Percentiles rank a stretch among this genome's conserved stretches.
phyloP scores from a whole-genome alignment of 2,329 filamentous ascomycete species.

The Blastomyces emzantsi region DNA sequence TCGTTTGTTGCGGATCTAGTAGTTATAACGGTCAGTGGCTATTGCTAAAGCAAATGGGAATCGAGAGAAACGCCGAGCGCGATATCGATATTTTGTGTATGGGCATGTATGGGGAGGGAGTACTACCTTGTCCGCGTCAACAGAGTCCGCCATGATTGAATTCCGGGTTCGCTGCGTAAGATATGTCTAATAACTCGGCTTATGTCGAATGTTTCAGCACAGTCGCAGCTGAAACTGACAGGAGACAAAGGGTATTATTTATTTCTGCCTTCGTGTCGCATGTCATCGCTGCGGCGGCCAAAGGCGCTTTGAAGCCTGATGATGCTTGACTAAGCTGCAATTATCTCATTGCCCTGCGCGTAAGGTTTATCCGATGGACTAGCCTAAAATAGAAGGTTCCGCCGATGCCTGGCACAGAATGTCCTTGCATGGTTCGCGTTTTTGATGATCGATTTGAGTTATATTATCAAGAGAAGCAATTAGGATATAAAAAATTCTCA shows the following conservation, averaged over 20 bases:
- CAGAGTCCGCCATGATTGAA: conserved; percentile 12
- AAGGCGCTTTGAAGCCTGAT: neutral
- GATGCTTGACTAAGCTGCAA: conserved; percentile 3
- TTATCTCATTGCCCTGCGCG: neutral
- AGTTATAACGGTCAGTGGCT: neutral
- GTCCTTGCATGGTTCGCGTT: no score
- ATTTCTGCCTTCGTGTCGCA: neutral
- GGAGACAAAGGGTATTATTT: neutral
- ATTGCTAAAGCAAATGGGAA: neutral
- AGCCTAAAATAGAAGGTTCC: neutral
- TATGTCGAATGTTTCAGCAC: neutral
- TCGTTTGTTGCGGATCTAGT: conserved; percentile 57
- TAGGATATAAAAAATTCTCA: neutral
- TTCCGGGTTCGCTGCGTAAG: conserved; percentile 13
- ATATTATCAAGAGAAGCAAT: neutral
- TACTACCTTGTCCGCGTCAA: conserved; percentile 44
- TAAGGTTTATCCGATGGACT: neutral
- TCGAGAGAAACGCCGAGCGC: conserved; percentile 4
- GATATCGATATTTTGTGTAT: neutral
- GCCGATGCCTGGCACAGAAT: neutral
- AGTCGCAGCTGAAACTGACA: neutral
- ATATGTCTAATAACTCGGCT: neutral
- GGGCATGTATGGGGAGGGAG: neutral
- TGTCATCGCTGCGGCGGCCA: neutral
- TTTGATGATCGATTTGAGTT: neutral